A percentile compares a stretch with the other conserved stretches of the same genome.
Conservation (phyloP, 305 asterid species). For the Solanum hybrid region DNA sequence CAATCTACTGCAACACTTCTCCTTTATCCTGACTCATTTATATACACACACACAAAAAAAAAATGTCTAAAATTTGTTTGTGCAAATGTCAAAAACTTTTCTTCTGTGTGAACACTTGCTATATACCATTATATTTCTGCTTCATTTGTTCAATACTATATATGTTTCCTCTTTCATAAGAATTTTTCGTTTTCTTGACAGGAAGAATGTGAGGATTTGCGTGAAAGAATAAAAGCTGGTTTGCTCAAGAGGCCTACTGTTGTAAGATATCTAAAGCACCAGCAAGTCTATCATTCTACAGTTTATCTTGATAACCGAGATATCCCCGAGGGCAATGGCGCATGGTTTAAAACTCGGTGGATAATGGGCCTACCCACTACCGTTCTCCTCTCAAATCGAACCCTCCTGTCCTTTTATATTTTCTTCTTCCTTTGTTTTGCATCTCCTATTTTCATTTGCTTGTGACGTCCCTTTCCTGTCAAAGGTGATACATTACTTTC, state of each 20-base stretch:
- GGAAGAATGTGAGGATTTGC: conserved; percentile 78
- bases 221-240: conserved; percentile 65
- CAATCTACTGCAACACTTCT: neutral
- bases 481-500: neutral
- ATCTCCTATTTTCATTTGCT: neutral
- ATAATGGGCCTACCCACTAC: neutral
- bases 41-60: neutral
- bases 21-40: neutral
- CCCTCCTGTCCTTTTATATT: neutral
- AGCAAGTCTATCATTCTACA: conserved; percentile 5
- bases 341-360: neutral
- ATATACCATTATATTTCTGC: neutral
- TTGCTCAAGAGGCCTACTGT: conserved; percentile 50
- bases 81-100: neutral
- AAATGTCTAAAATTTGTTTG: neutral
- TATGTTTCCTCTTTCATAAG: neutral
- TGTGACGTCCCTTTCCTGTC: neutral
- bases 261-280: conserved; percentile 39
- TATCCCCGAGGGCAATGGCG: neutral
- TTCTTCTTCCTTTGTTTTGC: neutral
- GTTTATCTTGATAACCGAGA: neutral
- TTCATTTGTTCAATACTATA: neutral
- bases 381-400: neutral
- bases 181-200: conserved; percentile 26
- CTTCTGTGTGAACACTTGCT: neutral